Conservation (phyloP, 495 filamentous ascomycete genomes). For the Baudoinia panamericana region DNA sequence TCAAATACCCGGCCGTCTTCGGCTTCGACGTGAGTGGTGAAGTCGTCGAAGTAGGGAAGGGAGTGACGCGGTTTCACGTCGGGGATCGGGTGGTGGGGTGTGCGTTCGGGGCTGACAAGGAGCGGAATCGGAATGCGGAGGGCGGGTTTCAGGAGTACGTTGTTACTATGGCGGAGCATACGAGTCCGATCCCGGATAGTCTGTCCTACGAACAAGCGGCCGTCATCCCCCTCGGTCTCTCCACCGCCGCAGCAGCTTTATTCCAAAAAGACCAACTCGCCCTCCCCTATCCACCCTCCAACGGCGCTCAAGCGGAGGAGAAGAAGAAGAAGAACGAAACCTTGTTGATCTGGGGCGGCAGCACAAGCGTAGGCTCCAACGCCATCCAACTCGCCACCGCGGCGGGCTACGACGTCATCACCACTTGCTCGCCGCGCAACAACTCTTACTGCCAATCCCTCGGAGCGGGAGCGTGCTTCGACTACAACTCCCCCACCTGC, state of each 20-base stretch:
- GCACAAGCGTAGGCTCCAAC: slow-evolving; percentile 18
- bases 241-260: slow-evolving; percentile 16
- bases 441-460: slow-evolving; percentile 37
- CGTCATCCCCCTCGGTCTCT: slow-evolving; percentile 16
- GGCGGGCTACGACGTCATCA: slow-evolving; percentile 28
- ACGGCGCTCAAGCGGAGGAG: no score
- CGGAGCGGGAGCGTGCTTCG: slow-evolving; percentile 40
- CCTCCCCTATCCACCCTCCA: slow-evolving; percentile 16
- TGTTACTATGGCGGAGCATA: not conserved
- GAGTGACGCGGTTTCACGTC: slow-evolving; percentile 33
- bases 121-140: slow-evolving; percentile 14
- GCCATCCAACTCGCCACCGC: slow-evolving; percentile 22
- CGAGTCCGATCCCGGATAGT: slow-evolving; percentile 9
- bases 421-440: slow-evolving; percentile 44
- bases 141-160: slow-evolving; percentile 19
- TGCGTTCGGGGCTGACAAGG: not conserved
- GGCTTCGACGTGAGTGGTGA: slow-evolving; percentile 44
- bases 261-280: slow-evolving; percentile 13
- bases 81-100: slow-evolving; percentile 35
- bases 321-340: slow-evolving; percentile 2
- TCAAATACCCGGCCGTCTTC: slow-evolving; percentile 38
- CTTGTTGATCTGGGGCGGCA: slow-evolving; percentile 22
- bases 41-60: slow-evolving; percentile 35
- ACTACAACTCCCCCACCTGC: slow-evolving; percentile 36
- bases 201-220: slow-evolving; percentile 11